A percentile compares a stretch with the other conserved stretches of the same genome.
These are phyloP conservation scores for Calocybe indica DNA, from an alignment of 768 basidiomycete species.

Conservation along the genomic window DNA sequence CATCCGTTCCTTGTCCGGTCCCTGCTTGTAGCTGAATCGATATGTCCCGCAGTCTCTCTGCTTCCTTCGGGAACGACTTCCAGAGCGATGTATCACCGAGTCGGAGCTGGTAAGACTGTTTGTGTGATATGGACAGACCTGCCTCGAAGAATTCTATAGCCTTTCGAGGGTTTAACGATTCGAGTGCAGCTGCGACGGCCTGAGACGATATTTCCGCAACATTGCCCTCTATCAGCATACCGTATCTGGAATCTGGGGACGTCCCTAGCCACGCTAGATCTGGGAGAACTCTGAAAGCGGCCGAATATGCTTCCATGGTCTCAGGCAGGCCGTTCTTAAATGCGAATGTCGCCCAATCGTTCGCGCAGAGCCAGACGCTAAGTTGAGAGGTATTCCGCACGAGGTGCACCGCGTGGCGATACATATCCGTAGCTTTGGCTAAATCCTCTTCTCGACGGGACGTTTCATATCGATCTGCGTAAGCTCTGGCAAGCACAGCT, in stretches of 20 bases:
- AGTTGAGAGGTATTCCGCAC: too few species aligned
- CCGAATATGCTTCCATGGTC: slow-evolving; percentile 6
- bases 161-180: slow-evolving; percentile 3
- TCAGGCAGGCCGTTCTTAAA: neutral
- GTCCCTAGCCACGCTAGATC: slow-evolving; percentile 7
- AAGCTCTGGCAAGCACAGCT: too few species aligned
- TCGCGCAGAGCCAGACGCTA: slow-evolving; percentile 5
- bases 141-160: slow-evolving; percentile 11
- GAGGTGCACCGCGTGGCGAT: too few species aligned
- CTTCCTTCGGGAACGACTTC: neutral
- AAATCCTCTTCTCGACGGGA: too few species aligned
- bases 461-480: too few species aligned
- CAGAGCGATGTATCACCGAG: neutral
- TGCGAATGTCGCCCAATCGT: slow-evolving; percentile 3
- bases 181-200: slow-evolving; percentile 6
- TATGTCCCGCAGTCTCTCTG: neutral
- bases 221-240: slow-evolving; percentile 1
- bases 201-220: neutral
- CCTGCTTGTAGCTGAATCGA: slow-evolving; percentile 1
- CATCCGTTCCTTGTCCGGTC: neutral
- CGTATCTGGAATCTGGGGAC: slow-evolving; percentile 1
- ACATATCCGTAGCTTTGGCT: too few species aligned
- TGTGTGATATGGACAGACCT: slow-evolving; percentile 4
- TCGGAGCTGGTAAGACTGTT: slow-evolving; percentile 4
- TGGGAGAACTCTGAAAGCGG: slow-evolving; percentile 2